phyloP scores from a whole-genome alignment of 345 rosid genomes.

The Hibiscus trionum region DNA sequence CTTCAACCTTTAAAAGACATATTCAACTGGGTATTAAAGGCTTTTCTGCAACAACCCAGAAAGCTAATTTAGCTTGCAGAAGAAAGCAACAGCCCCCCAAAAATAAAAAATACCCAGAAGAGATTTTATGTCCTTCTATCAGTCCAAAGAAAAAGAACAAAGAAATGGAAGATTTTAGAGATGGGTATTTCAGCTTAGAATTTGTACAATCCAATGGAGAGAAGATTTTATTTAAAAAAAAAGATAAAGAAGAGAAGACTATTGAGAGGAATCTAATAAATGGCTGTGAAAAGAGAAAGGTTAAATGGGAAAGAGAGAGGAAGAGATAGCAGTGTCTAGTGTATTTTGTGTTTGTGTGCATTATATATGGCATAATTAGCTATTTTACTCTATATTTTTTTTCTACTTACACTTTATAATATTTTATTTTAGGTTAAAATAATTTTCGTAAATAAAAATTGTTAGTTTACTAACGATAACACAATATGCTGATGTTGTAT shows the following conservation, averaged over 20 bases:
- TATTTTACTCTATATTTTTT: too few species aligned
- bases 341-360: neutral
- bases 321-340: neutral
- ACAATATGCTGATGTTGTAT: too few species aligned
- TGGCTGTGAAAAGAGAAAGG: constrained; percentile 34
- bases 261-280: constrained; percentile 50
- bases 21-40: constrained; percentile 26
- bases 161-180: constrained; percentile 17
- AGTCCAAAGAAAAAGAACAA: constrained; percentile 13
- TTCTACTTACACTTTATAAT: too few species aligned
- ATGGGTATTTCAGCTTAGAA: constrained; percentile 33
- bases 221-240: neutral
- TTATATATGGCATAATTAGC: neutral
- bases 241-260: constrained; percentile 10
- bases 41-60: constrained; percentile 36
- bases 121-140: constrained; percentile 8
- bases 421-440: too few species aligned
- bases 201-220: constrained; percentile 45
- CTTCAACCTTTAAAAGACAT: constrained; percentile 21
- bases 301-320: constrained; percentile 20
- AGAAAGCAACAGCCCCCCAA: constrained; percentile 22
- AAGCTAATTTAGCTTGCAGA: constrained; percentile 26
- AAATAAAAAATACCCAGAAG: constrained; percentile 26
- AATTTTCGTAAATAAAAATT: too few species aligned
- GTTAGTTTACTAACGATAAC: too few species aligned